phyloP scores from a whole-genome alignment of 441 rosid species.

The Adansonia gregorii region DNA sequence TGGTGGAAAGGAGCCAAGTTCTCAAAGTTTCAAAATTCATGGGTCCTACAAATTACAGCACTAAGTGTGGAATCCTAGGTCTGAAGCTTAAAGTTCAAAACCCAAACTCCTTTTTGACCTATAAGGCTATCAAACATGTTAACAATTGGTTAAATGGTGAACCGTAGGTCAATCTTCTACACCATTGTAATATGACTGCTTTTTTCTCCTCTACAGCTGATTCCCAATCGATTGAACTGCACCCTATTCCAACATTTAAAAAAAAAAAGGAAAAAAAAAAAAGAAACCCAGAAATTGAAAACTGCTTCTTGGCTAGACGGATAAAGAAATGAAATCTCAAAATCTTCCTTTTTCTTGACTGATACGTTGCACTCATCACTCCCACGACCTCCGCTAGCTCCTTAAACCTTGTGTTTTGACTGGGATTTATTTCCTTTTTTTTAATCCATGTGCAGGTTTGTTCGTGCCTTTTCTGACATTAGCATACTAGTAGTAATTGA shows the following conservation, averaged over 20 bases:
- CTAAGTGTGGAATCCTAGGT: slow-evolving; percentile 54
- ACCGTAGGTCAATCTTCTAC: slow-evolving; percentile 37
- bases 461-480: background rate
- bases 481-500: background rate
- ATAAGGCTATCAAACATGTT: slow-evolving; percentile 20
- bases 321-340: background rate
- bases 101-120: slow-evolving; percentile 37
- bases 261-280: too few species aligned
- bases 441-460: background rate
- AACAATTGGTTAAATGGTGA: slow-evolving; percentile 23
- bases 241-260: too few species aligned
- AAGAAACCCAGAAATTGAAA: background rate
- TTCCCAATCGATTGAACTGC: slow-evolving; percentile 14
- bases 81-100: slow-evolving; percentile 29
- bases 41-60: slow-evolving; percentile 40
- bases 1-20: slow-evolving; percentile 28
- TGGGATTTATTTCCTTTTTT: background rate
- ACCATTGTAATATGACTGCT: background rate
- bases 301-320: background rate
- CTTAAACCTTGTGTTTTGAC: slow-evolving; percentile 25
- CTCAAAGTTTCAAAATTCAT: background rate
- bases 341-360: slow-evolving; percentile 50
- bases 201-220: background rate
- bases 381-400: slow-evolving; percentile 39
- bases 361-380: slow-evolving; percentile 70